A percentile compares a stretch with the other conserved stretches of the same genome.
These are phyloP conservation scores for Yarrowia yakushimensis DNA, from an alignment of 805 yeast species.

Conservation along the genomic window DNA sequence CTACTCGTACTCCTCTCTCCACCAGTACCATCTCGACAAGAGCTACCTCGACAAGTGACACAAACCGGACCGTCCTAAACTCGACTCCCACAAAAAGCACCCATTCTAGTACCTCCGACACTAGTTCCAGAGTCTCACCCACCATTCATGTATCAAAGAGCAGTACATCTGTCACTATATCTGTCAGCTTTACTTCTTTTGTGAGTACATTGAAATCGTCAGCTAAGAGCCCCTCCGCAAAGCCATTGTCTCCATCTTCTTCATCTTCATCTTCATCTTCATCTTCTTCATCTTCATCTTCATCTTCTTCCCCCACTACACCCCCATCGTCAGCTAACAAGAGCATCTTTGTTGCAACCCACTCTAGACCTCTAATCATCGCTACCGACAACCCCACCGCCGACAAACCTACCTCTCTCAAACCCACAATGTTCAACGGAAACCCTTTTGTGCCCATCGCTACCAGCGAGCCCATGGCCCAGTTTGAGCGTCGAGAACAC, in stretches of 20 bases:
- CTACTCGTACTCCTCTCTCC: no score
- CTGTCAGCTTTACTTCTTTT: neutral
- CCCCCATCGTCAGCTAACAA: neutral
- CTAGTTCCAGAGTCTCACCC: neutral
- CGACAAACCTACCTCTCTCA: neutral
- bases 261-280: no score
- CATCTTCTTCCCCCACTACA: neutral
- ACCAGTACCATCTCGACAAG: neutral
- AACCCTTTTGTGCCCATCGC: slow-evolving; percentile 14
- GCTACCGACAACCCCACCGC: neutral
- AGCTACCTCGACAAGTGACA: neutral
- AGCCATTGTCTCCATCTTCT: no score
- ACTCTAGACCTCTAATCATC: neutral
- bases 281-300: neutral
- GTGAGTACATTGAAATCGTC: no score
- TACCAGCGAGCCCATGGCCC: neutral
- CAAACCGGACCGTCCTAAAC: neutral
- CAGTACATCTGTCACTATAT: neutral
- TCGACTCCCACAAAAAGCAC: neutral
- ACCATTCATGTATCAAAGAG: neutral
- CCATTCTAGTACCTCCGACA: neutral
- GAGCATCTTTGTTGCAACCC: neutral
- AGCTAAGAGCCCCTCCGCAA: no score
- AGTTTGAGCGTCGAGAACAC: slow-evolving; percentile 16
- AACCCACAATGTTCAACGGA: slow-evolving; percentile 13